Evolutionary conservation across 352 stramenopile genomes (phyloP), one percentile per base, ranked within the genome.

Genomic region (Pythium phragmiticola): DNA sequence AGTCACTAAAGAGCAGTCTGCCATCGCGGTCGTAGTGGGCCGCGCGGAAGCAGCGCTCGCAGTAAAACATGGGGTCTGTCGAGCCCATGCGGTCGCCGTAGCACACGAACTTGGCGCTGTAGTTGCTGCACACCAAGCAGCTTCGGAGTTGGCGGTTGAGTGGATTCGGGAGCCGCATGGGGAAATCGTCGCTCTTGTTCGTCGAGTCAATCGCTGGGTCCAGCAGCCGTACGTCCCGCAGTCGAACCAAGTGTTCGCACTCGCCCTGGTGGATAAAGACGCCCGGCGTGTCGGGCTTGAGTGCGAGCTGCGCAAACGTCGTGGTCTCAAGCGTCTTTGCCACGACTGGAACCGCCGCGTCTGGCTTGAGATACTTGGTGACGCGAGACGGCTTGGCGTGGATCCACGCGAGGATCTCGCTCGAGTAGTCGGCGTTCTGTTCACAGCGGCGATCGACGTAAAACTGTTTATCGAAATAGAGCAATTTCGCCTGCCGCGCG

Each of bases 261-360:
- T 92, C 83, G 47, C 83, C 83, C 34, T 90, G 81, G 62, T 92
- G 83, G 45, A 92, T 82, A 42, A 82, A 92, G 45, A 90, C 71
- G 4, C 79, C 81, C 0, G 81, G 78, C 7, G 80, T 49, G 47
- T 92, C 80, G 8, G 87, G 46, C 23, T 80, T 70, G 19, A 92
- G 69, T 43, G 74, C 60, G 17, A 92, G 43, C 41, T 90, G 76
- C 3, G 65, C 65, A 48, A 72, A 64, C n/a, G 47, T 60, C 48
- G 65, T 72, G 28, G 37, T 63, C 19, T 90, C 81, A 21, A 92
- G 63, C 12, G 50, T 13, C 55, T 61, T 61, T 1, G 26, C 26
- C 26, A 54, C 33, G 4, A n/a, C 19, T 28, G 43, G 3, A 43
- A 36, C 26, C 16, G 28, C 12, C 63, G 52, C 11, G 14, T 48